Conservation (phyloP, 2,329 filamentous ascomycete genomes). For the Chaetomiaceae sp. region DNA sequence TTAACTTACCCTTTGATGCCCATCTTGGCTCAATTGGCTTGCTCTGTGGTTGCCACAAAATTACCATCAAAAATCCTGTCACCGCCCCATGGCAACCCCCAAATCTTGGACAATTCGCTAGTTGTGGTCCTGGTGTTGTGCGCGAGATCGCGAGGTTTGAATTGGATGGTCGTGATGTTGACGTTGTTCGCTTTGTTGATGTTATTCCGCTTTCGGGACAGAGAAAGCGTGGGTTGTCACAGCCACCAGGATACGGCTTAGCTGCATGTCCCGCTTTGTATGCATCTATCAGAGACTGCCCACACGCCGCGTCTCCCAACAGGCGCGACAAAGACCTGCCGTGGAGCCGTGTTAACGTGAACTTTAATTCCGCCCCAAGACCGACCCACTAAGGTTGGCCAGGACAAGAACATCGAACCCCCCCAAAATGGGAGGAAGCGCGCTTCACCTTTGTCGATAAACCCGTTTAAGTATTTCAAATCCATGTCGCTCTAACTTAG, state of each 20-base stretch:
- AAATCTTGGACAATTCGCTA: too few species aligned
- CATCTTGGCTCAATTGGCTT: conserved; percentile 37
- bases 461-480: background rate
- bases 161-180: background rate
- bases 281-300: conserved; percentile 2
- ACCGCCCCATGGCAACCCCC: too few species aligned
- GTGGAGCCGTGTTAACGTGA: background rate
- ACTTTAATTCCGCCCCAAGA: background rate
- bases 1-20: conserved; percentile 58
- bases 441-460: background rate
- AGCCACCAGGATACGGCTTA: conserved; percentile 4
- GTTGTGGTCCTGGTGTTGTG: too few species aligned
- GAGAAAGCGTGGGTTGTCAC: conserved; percentile 18
- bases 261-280: conserved; percentile 5
- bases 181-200: conserved; percentile 28
- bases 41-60: background rate
- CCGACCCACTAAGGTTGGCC: too few species aligned
- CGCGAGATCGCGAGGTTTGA: background rate
- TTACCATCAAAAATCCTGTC: too few species aligned
- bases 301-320: background rate
- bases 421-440: background rate
- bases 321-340: too few species aligned
- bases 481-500: background rate
- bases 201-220: conserved; percentile 26
- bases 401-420: too few species aligned